A percentile compares a stretch with the other conserved stretches of the same genome.
Evolutionary conservation across 805 yeast species (phyloP).

Genomic region (Zygoascus biomembranicola): DNA sequence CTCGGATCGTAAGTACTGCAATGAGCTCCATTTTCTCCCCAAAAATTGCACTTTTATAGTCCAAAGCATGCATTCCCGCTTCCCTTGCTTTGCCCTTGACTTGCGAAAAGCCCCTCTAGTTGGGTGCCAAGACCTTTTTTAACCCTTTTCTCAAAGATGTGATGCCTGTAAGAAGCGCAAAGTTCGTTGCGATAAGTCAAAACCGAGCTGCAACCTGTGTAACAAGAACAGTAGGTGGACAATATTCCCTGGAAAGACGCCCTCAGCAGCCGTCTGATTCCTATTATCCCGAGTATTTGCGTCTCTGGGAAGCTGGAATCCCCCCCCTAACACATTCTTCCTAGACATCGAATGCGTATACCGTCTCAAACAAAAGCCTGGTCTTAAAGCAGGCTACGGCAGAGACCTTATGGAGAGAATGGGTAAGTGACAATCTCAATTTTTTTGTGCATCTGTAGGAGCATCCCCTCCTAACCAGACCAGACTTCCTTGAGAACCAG

Average conservation of each 20-base stretch:
- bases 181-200: constrained; percentile 17
- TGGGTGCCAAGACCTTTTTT: neutral
- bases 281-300: neutral
- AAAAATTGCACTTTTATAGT: neutral
- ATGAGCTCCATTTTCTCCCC: neutral
- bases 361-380: constrained; percentile 19
- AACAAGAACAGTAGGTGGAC: constrained; percentile 11
- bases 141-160: constrained; percentile 9
- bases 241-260: neutral
- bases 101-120: too few species aligned
- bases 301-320: neutral
- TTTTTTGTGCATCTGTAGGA: too few species aligned
- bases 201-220: constrained; percentile 20
- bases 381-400: constrained; percentile 21
- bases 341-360: constrained; percentile 17
- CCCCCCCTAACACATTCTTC: neutral
- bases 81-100: too few species aligned
- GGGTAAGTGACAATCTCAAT: too few species aligned
- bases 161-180: constrained; percentile 17
- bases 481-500: neutral
- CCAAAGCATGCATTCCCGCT: too few species aligned
- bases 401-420: constrained; percentile 16
- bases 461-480: neutral
- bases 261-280: neutral
- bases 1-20: neutral